Percentiles rank a stretch among this genome's conserved stretches.
These are phyloP conservation scores for Ceratobasidium sp. DNA, from an alignment of 1,284 basidiomycete species.

Conservation along the genomic window DNA sequence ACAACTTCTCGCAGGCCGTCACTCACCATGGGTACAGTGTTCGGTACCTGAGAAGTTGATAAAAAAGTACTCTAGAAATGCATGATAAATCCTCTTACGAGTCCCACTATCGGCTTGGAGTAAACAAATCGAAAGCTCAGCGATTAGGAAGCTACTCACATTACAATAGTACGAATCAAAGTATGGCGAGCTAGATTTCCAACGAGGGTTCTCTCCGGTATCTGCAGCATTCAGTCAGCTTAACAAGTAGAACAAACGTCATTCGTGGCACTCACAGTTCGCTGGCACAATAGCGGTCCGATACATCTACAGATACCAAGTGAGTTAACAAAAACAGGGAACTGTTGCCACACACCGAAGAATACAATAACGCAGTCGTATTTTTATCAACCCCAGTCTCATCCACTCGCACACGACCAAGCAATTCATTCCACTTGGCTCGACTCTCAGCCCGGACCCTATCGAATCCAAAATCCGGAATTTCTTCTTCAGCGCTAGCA, in stretches of 20 bases:
- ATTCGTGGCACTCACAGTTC: constrained; percentile 64
- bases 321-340: background rate
- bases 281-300: constrained; percentile 75
- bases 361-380: constrained; percentile 67
- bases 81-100: constrained; percentile 55
- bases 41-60: constrained; percentile 57
- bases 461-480: constrained; percentile 71
- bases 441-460: constrained; percentile 61
- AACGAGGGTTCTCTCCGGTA: constrained; percentile 76
- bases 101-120: constrained; percentile 66
- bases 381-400: constrained; percentile 61
- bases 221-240: constrained; percentile 58
- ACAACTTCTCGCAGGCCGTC: too few species aligned
- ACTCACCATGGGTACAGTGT: constrained; percentile 67
- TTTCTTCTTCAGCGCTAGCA: constrained; percentile 70
- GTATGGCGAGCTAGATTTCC: constrained; percentile 74
- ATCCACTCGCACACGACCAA: constrained; percentile 69
- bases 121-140: background rate
- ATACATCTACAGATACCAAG: constrained; percentile 63
- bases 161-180: constrained; percentile 79
- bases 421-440: constrained; percentile 68
- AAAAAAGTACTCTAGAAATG: background rate
- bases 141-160: constrained; percentile 59
- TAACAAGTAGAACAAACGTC: background rate
- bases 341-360: constrained; percentile 63